phyloP scores from a whole-genome alignment of 1,284 basidiomycete genomes.

The Tetrapyrgos nigripes region DNA sequence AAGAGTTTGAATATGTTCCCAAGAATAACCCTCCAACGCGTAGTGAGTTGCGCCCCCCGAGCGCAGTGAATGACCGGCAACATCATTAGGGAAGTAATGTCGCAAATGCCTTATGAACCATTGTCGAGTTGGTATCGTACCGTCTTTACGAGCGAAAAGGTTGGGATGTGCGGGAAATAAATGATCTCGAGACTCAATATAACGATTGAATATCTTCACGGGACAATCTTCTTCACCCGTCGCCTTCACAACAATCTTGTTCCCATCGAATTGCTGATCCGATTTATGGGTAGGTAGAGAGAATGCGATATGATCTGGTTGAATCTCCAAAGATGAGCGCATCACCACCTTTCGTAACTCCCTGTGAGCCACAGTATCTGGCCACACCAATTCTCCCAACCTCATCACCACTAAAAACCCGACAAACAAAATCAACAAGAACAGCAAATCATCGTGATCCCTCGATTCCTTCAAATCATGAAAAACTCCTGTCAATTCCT shows the following conservation, averaged over 20 bases:
- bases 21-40: neutral
- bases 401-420: constrained; percentile 2
- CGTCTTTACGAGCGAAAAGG: constrained; percentile 17
- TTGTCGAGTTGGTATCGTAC: constrained; percentile 17
- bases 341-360: constrained; percentile 5
- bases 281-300: constrained; percentile 2
- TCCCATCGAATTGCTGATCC: constrained; percentile 1
- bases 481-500: neutral
- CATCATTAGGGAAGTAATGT: neutral
- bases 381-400: neutral
- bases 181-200: constrained; percentile 15
- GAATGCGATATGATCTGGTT: neutral
- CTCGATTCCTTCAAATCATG: neutral
- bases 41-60: constrained; percentile 8
- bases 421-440: neutral
- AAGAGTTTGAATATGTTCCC: neutral
- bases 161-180: constrained; percentile 15
- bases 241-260: neutral
- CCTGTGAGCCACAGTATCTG: neutral
- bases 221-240: neutral
- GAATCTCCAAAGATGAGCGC: neutral
- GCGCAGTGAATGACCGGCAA: constrained; percentile 6
- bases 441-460: constrained; percentile 13
- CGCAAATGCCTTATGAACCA: constrained; percentile 27
- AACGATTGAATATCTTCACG: constrained; percentile 9